Conservation (phyloP, 495 filamentous ascomycete species). For the Penicillium bialowiezense region DNA sequence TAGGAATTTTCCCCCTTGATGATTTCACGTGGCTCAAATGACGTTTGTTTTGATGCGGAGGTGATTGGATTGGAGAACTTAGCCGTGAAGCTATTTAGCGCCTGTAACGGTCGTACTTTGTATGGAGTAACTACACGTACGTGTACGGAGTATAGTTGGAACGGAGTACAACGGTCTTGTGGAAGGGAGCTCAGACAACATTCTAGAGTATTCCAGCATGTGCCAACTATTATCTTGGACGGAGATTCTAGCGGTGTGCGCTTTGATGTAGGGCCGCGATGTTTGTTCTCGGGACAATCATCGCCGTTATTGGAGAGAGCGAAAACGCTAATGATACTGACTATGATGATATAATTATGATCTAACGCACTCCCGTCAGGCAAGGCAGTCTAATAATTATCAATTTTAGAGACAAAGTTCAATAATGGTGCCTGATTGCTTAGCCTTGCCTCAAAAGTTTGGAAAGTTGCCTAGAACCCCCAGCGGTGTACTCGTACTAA, state of each 20-base stretch:
- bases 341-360: no score
- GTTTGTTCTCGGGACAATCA: not conserved
- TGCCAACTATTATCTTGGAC: not conserved
- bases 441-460: not conserved
- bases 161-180: no score
- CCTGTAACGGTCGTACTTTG: not conserved
- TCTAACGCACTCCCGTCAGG: no score
- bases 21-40: constrained; percentile 22
- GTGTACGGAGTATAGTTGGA: no score
- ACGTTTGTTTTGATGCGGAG: not conserved
- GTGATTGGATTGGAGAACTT: not conserved
- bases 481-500: constrained; percentile 1
- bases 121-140: no score
- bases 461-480: not conserved
- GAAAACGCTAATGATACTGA: not conserved
- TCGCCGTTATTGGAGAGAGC: not conserved
- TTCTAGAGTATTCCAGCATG: not conserved
- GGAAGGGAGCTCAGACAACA: no score
- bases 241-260: not conserved
- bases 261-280: not conserved
- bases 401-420: no score
- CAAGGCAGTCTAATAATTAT: no score
- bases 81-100: not conserved
- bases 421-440: not conserved
- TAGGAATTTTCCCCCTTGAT: not conserved